phyloP scores from a whole-genome alignment of 1,284 basidiomycete genomes.

The Trichosporon sp. region DNA sequence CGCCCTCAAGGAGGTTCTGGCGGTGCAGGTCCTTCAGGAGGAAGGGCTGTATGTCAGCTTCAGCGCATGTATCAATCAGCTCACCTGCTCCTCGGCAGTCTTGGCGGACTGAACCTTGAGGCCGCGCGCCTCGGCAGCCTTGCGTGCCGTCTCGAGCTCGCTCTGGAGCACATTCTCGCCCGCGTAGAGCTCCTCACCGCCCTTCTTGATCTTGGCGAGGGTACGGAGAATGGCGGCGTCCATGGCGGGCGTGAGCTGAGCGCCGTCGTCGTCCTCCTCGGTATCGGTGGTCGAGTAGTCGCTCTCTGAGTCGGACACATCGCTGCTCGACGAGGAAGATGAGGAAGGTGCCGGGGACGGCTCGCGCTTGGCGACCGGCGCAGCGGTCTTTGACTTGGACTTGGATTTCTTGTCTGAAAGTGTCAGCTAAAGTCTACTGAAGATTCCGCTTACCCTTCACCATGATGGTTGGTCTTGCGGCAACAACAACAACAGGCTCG shows the following conservation, averaged over 20 bases:
- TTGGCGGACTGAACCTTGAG: slow-evolving; percentile 27
- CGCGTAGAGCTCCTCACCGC: slow-evolving; percentile 73
- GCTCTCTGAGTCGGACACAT: slow-evolving; percentile 34
- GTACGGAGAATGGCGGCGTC: slow-evolving; percentile 95
- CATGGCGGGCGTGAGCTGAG: slow-evolving; percentile 89
- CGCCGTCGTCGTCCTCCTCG: slow-evolving; percentile 91
- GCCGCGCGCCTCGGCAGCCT: slow-evolving; percentile 38
- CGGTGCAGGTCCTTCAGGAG: slow-evolving; percentile 59
- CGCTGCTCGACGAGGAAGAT: slow-evolving; percentile 1
- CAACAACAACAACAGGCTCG: not conserved
- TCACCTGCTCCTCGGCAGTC: slow-evolving; percentile 41
- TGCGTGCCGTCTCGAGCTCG: slow-evolving; percentile 57
- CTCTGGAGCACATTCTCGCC: slow-evolving; percentile 74
- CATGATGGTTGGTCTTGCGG: slow-evolving; percentile 12
- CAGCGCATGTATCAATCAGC: not conserved
- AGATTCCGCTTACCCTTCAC: slow-evolving; percentile 22
- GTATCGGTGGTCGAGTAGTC: slow-evolving; percentile 62
- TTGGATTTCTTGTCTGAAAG: not conserved
- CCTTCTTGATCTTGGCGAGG: slow-evolving; percentile 75
- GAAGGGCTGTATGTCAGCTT: slow-evolving; percentile 51
- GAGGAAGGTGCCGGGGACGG: slow-evolving; percentile 19
- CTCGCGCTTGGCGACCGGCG: slow-evolving; percentile 21
- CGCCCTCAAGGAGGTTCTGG: slow-evolving; percentile 52
- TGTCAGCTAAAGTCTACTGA: not conserved
- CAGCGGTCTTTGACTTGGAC: slow-evolving; percentile 9